A percentile compares a stretch with the other conserved stretches of the same genome.
Evolutionary conservation across 139 green algal genomes (phyloP).

Genomic region (Nannochloris sp.): DNA sequence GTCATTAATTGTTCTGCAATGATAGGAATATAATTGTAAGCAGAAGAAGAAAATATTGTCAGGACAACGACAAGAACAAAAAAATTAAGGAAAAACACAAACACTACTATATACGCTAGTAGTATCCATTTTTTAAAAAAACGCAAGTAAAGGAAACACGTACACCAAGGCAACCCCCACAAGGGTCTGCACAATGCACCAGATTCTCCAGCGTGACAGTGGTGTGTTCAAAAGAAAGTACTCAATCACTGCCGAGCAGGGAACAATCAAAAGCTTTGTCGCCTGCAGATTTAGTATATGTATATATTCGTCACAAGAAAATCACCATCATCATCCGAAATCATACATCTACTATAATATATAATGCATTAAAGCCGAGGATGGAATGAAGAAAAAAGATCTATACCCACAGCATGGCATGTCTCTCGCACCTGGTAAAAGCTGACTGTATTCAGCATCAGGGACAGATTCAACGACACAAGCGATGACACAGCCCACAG

Average conservation of each 20-base stretch:
- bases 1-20: slow-evolving; percentile 45
- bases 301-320: too few relatives aligned
- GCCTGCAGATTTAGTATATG: not conserved
- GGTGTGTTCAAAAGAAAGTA: slow-evolving; percentile 53
- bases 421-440: not conserved
- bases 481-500: not conserved
- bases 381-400: not conserved
- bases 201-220: slow-evolving; percentile 44
- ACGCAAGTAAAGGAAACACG: not conserved
- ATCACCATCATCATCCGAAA: too few relatives aligned
- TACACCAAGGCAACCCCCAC: slow-evolving; percentile 68
- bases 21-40: not conserved
- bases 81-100: too few relatives aligned
- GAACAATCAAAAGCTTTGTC: slow-evolving; percentile 91
- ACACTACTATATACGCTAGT: too few relatives aligned
- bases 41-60: too few relatives aligned
- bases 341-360: too few relatives aligned
- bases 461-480: slow-evolving; percentile 2
- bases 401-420: not conserved
- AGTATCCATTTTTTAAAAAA: too few relatives aligned
- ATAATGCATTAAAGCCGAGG: too few relatives aligned
- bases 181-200: slow-evolving; percentile 62
- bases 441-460: not conserved
- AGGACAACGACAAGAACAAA: too few relatives aligned
- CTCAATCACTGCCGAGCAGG: slow-evolving; percentile 82